Evolutionary conservation across 2,329 filamentous ascomycete species (phyloP), one percentile per base, ranked within the genome.

Genomic region (Xylariaceae sp.): DNA sequence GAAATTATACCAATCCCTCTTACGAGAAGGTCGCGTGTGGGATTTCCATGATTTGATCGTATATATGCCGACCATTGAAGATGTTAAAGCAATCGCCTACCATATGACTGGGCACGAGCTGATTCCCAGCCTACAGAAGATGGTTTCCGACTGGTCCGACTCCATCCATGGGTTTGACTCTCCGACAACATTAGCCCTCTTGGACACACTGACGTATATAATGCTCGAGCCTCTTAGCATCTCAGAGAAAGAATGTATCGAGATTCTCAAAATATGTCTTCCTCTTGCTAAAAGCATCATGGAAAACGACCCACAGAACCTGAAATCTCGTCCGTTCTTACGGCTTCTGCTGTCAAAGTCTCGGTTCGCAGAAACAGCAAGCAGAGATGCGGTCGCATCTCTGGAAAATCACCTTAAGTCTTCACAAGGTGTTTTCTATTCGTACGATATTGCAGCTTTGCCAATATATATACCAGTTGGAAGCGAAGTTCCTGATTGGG

Each of bases 1-100:
- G 17, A 44, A 9, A 5, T 19, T 61, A 10, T 61, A 62, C 40
- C 36, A 12, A 17, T 31, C 22, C n/a, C 48, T 62, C 5, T 54
- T 62, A 27, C 48, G 54, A 1, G 42, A 61, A n/a, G 60, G 60
- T 11, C 53, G 60, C 7, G 45, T 62, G 6, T 62, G 60, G 60
- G 60, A 62, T 18, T 27, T 62, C 10, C 58, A 56, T 36, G 59
- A 62, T 43, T 35, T 61, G 18, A 17, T 54, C 11, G 41, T 54
- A 2, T 33, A 44, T 15, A 49, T 53, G 44, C 45, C 48, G 1
- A 42, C 44, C 6, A 41, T 47, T 1, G 45, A 51, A 12, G 44
- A 50, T 15, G 41, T 56, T 2, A 45, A 48, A 42, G 39, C 35
- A 12, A 18, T 57, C 11, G 40, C 51, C 10, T 11, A 46, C 11